These are phyloP conservation scores for Bipolaris cookei DNA, from an alignment of 2,329 filamentous ascomycete genomes.

Conservation along the genomic window DNA sequence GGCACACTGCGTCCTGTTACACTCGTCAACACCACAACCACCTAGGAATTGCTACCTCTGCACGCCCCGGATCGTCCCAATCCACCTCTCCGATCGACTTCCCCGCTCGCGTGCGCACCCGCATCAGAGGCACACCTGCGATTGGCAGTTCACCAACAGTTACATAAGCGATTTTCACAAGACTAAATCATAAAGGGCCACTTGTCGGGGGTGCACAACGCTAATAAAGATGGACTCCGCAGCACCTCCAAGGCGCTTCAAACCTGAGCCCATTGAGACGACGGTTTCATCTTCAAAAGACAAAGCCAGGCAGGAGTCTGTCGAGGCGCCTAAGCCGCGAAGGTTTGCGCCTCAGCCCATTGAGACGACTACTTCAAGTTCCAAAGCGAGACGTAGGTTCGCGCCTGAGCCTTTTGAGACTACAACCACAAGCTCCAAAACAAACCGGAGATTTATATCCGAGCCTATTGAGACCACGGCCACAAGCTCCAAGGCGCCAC, in stretches of 20 bases:
- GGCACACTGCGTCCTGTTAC: background rate
- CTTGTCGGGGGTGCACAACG: slow-evolving; percentile 5
- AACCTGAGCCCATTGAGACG: slow-evolving; percentile 48
- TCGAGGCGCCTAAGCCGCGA: slow-evolving; percentile 30
- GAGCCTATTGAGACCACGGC: slow-evolving; percentile 49
- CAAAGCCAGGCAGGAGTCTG: slow-evolving; percentile 66
- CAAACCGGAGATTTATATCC: slow-evolving; percentile 57
- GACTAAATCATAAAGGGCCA: slow-evolving; percentile 11
- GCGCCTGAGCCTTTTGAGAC: slow-evolving; percentile 44
- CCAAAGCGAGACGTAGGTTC: slow-evolving; percentile 52
- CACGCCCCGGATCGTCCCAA: slow-evolving; percentile 30
- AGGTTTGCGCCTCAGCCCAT: slow-evolving; percentile 43
- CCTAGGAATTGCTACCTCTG: slow-evolving; percentile 8
- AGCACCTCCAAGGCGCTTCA: slow-evolving; percentile 45
- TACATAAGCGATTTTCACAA: slow-evolving; percentile 18
- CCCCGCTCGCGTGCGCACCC: slow-evolving; percentile 37
- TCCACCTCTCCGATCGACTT: slow-evolving; percentile 32
- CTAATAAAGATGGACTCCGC: slow-evolving; percentile 38
- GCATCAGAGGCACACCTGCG: slow-evolving; percentile 22
- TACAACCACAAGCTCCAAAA: slow-evolving; percentile 49
- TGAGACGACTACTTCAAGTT: slow-evolving; percentile 48
- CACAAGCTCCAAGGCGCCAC: slow-evolving; percentile 24
- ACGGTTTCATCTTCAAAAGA: slow-evolving; percentile 59
- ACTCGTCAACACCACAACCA: background rate
- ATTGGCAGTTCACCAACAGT: slow-evolving; percentile 25